phyloP scores from a whole-genome alignment of 768 basidiomycete genomes.

The Nevesoporus exiguus region DNA sequence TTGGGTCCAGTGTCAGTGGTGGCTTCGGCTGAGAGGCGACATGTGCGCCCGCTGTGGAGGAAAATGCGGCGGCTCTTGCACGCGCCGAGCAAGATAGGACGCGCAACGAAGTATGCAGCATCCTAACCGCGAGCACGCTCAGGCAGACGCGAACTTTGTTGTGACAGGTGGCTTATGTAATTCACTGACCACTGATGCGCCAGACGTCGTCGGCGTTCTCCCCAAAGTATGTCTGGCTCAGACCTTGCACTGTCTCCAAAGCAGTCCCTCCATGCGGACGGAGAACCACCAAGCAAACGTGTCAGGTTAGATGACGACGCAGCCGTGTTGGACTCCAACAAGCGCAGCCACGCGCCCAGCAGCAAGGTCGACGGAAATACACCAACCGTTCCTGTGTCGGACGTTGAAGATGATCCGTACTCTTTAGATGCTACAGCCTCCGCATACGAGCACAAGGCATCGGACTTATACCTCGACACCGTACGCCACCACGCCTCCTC shows the following conservation, averaged over 20 bases:
- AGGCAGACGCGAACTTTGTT: neutral
- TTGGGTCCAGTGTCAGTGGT: slow-evolving; percentile 62
- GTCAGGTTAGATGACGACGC: slow-evolving; percentile 20
- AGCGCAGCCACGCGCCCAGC: slow-evolving; percentile 26
- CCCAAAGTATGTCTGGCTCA: slow-evolving; percentile 14
- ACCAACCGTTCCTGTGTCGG: slow-evolving; percentile 16
- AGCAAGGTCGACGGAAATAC: slow-evolving; percentile 30
- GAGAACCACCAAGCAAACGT: slow-evolving; percentile 32
- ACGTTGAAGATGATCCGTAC: slow-evolving; percentile 28
- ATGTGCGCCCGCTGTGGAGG: slow-evolving; percentile 30
- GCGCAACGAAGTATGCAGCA: slow-evolving; percentile 29
- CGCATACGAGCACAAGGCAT: slow-evolving; percentile 41
- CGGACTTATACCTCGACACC: slow-evolving; percentile 93
- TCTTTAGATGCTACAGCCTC: slow-evolving; percentile 24
- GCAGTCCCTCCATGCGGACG: slow-evolving; percentile 5
- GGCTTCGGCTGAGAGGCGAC: slow-evolving; percentile 49
- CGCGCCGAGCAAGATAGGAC: slow-evolving; percentile 23
- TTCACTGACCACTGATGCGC: neutral
- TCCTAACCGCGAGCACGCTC: neutral
- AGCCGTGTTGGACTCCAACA: slow-evolving; percentile 14
- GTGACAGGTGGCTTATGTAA: slow-evolving; percentile 21
- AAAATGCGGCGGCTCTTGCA: slow-evolving; percentile 24
- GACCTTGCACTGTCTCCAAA: slow-evolving; percentile 6
- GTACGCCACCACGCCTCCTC: slow-evolving; percentile 43
- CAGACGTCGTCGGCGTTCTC: neutral